A percentile compares a stretch with the other conserved stretches of the same genome.
These are phyloP conservation scores for Phytophthora sp. DNA, from an alignment of 352 stramenopile genomes.

Conservation along the genomic window DNA sequence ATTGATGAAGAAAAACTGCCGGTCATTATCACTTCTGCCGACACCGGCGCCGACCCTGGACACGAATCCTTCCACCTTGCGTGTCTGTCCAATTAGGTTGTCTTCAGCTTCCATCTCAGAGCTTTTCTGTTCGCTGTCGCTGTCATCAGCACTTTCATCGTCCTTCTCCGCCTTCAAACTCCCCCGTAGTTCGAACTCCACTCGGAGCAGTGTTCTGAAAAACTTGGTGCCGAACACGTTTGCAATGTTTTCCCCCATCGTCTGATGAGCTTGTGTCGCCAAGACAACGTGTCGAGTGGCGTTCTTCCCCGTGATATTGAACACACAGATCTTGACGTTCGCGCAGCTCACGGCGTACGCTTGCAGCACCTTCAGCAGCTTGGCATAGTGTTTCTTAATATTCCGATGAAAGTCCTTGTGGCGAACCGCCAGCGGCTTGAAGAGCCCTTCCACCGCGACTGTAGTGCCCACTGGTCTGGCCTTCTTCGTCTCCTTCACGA, in stretches of 20 bases:
- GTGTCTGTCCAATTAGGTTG: conserved; percentile 23
- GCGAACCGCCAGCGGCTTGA: conserved; percentile 93
- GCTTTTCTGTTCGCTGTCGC: conserved; percentile 21
- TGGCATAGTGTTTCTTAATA: conserved; percentile 94
- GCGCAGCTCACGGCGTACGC: conserved; percentile 65
- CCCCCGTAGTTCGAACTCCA: conserved; percentile 74
- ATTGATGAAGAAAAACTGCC: conserved; percentile 98
- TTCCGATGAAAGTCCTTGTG: conserved; percentile 93
- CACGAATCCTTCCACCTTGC: conserved; percentile 71
- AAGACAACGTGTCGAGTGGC: conserved; percentile 59
- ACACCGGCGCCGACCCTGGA: conserved; percentile 74
- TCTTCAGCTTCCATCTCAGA: conserved; percentile 27
- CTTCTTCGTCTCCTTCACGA: conserved; percentile 64
- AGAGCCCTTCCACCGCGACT: conserved; percentile 92
- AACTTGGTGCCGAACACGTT: conserved; percentile 94
- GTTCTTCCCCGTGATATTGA: conserved; percentile 62
- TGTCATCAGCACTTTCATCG: conserved; percentile 17
- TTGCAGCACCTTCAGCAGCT: conserved; percentile 93
- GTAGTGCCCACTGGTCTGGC: conserved; percentile 92
- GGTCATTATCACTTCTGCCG: conserved; percentile 85
- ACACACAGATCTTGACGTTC: conserved; percentile 65
- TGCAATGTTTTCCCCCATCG: conserved; percentile 86
- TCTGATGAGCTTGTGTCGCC: conserved; percentile 68
- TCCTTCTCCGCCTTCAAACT: conserved; percentile 23
- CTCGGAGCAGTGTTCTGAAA: conserved; percentile 69